Evolutionary conservation across 768 basidiomycete genomes (phyloP).

Genomic region (Mycena sanguinolenta): DNA sequence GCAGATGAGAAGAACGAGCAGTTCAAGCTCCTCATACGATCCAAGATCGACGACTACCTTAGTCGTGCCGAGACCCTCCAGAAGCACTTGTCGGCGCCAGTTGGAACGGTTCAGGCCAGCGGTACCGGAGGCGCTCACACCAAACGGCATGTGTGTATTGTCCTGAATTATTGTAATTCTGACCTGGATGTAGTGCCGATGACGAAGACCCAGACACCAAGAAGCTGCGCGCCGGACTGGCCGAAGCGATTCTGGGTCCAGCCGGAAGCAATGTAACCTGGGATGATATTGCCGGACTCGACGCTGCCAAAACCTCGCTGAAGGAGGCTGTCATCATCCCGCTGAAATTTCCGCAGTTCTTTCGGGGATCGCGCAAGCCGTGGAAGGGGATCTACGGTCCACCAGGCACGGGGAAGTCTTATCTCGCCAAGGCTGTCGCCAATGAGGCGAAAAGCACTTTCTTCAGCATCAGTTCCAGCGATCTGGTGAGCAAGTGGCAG

Average conservation of each 20-base stretch:
- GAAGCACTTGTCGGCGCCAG: slow-evolving; percentile 69
- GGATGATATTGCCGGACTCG: slow-evolving; percentile 88
- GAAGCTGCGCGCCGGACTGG: slow-evolving; percentile 80
- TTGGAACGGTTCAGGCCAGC: too few species aligned
- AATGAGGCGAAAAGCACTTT: slow-evolving; percentile 91
- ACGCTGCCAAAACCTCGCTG: slow-evolving; percentile 81
- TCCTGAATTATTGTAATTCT: neutral
- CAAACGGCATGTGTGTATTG: neutral
- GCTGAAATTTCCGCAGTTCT: slow-evolving; percentile 88
- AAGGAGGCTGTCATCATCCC: slow-evolving; percentile 90
- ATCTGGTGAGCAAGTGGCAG: slow-evolving; percentile 90
- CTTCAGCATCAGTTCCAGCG: slow-evolving; percentile 83
- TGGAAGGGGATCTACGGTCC: slow-evolving; percentile 89
- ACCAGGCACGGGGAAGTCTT: slow-evolving; percentile 88
- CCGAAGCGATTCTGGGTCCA: slow-evolving; percentile 73
- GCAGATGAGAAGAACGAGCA: slow-evolving; percentile 87
- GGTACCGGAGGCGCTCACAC: neutral
- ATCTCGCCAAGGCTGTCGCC: slow-evolving; percentile 86
- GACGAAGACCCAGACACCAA: slow-evolving; percentile 82
- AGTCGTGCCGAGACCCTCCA: slow-evolving; percentile 83
- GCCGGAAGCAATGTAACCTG: slow-evolving; percentile 86
- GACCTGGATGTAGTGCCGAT: slow-evolving; percentile 40
- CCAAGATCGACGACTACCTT: slow-evolving; percentile 83
- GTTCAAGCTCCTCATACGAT: slow-evolving; percentile 76
- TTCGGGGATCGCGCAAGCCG: slow-evolving; percentile 89